Conservation (phyloP, 108 stramenopile species). For the Cyclotella atomus region DNA sequence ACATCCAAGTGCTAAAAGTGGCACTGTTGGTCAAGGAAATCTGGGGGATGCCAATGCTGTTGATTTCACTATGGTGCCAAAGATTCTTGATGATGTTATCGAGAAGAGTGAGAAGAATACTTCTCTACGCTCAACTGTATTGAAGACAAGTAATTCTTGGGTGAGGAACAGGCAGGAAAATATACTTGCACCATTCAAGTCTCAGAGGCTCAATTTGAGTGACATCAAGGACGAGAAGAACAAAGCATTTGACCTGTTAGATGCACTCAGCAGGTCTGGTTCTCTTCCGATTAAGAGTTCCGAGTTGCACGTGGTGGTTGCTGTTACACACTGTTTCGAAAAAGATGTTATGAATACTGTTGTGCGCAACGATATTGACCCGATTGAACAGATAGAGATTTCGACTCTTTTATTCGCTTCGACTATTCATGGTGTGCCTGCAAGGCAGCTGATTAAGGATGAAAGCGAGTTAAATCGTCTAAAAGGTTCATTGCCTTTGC, state of each 20-base stretch:
- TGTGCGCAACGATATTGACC: conserved; percentile 83
- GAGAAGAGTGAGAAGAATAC: conserved; percentile 55
- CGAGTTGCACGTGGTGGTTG: conserved; percentile 83
- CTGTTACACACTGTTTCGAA: conserved; percentile 86
- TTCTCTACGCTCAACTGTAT: conserved; percentile 67
- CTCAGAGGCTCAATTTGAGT: conserved; percentile 25
- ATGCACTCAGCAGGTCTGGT: conserved; percentile 82
- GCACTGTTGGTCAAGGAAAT: background rate
- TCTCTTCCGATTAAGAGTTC: conserved; percentile 64
- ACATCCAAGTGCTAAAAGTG: too few species aligned
- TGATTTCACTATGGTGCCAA: conserved; percentile 75
- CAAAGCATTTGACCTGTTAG: conserved; percentile 87
- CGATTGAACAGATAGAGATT: conserved; percentile 82
- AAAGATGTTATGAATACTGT: conserved; percentile 76
- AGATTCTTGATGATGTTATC: conserved; percentile 62
- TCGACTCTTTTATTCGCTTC: conserved; percentile 72
- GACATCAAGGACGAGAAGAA: conserved; percentile 58
- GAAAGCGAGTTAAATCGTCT: conserved; percentile 34
- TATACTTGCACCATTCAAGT: conserved; percentile 40
- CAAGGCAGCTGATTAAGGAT: conserved; percentile 47
- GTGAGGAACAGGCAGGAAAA: conserved; percentile 56
- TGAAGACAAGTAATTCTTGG: conserved; percentile 62
- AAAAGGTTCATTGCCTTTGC: conserved; percentile 22
- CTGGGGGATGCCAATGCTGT: conserved; percentile 1
- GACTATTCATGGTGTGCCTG: conserved; percentile 61